Percentiles rank a stretch among this genome's conserved stretches.
phyloP scores from a whole-genome alignment of 2,329 filamentous ascomycete genomes.

The Myotisia sp. region DNA sequence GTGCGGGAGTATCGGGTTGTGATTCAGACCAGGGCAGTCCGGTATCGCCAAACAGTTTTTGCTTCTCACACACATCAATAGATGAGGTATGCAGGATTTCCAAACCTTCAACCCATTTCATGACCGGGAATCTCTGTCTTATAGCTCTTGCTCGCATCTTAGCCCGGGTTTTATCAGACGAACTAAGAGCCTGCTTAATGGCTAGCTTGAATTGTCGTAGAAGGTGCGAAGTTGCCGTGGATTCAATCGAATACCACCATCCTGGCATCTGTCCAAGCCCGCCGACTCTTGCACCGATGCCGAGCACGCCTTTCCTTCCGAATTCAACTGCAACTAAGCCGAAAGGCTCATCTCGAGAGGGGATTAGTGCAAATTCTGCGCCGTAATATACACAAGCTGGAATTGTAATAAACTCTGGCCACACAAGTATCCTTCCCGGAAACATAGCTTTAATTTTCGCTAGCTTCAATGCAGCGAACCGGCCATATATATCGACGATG shows the following conservation, averaged over 20 bases:
- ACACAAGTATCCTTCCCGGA: slow-evolving; percentile 51
- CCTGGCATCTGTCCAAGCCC: slow-evolving; percentile 58
- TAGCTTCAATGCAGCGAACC: slow-evolving; percentile 52
- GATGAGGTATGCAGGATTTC: slow-evolving; percentile 47
- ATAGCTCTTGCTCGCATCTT: slow-evolving; percentile 52
- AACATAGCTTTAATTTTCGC: slow-evolving; percentile 51
- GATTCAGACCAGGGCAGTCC: too few relatives aligned
- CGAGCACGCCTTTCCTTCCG: slow-evolving; percentile 52
- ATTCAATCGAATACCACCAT: slow-evolving; percentile 58
- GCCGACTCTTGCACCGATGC: slow-evolving; percentile 51
- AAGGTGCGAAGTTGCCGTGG: slow-evolving; percentile 47
- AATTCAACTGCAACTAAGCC: slow-evolving; percentile 56
- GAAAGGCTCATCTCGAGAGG: slow-evolving; percentile 55
- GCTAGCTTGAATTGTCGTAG: slow-evolving; percentile 52
- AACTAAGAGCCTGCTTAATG: slow-evolving; percentile 47
- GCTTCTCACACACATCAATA: slow-evolving; percentile 43
- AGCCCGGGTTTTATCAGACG: slow-evolving; percentile 41
- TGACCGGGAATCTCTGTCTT: slow-evolving; percentile 52
- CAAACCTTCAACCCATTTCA: slow-evolving; percentile 51
- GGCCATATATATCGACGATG: slow-evolving; percentile 53
- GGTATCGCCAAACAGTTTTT: too few relatives aligned
- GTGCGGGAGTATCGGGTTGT: too few relatives aligned
- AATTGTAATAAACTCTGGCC: slow-evolving; percentile 52
- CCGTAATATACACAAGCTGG: slow-evolving; percentile 55
- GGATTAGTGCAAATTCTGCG: slow-evolving; percentile 54